Percentiles rank a stretch among this genome's conserved stretches.
Conservation (phyloP, 352 stramenopile species). For the Pythium dissotocum region DNA sequence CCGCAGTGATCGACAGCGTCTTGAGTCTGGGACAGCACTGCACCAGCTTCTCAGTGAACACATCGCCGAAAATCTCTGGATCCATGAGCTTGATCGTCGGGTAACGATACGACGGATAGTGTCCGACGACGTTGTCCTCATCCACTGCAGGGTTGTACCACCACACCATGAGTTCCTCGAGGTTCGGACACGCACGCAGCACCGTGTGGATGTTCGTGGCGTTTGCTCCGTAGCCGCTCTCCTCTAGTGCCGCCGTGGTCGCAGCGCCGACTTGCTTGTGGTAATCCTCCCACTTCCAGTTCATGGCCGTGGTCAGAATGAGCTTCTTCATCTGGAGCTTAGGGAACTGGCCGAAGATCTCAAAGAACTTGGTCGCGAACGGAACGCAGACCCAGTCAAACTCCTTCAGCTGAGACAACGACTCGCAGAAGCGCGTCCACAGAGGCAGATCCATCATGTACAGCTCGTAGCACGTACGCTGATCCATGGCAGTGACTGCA, state of each 20-base stretch:
- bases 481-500: background rate
- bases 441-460: slow-evolving; percentile 33
- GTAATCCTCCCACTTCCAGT: slow-evolving; percentile 9
- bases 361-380: slow-evolving; percentile 18
- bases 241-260: background rate
- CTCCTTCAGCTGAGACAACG: slow-evolving; percentile 16
- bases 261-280: background rate
- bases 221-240: background rate
- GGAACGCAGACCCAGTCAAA: slow-evolving; percentile 19
- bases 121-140: background rate
- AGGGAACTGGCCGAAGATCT: slow-evolving; percentile 12
- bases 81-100: background rate
- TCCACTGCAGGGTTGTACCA: background rate
- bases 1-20: background rate
- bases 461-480: slow-evolving; percentile 10
- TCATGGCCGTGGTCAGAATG: background rate
- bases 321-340: slow-evolving; percentile 14
- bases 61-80: slow-evolving; percentile 7
- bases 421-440: slow-evolving; percentile 48
- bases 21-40: slow-evolving; percentile 8
- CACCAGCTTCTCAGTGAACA: slow-evolving; percentile 9
- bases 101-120: background rate
- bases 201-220: background rate
- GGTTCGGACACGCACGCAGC: background rate
- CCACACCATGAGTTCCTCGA: background rate